Base-by-base conservation (phyloP, 116 monocot species). In the Zostera marina region DNA sequence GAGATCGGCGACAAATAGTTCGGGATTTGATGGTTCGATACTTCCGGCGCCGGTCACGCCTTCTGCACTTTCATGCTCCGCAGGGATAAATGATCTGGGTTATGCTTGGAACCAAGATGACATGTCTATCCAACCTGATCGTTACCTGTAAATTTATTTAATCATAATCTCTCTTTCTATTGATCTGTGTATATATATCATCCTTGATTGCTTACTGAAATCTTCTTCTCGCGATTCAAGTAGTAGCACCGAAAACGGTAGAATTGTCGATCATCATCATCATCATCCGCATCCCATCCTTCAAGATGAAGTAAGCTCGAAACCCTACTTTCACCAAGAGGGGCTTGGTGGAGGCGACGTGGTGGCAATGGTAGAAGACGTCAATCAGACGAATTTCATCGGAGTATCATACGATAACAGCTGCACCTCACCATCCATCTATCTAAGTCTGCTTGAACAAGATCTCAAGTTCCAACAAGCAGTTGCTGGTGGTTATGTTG, bases 201-300 rank as follows among this genome's bases (percentile, higher is more conserved):
- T n/a, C n/a, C n/a, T n/a, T n/a, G n/a, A n/a, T n/a, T n/a, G n/a
- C n/a, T n/a, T n/a, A n/a, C n/a, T n/a, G n/a, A n/a, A n/a, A n/a
- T n/a, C n/a, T n/a, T n/a, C n/a, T n/a, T n/a, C n/a, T n/a, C n/a
- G n/a, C n/a, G n/a, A n/a, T n/a, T n/a, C n/a, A n/a, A n/a, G n/a
- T n/a, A n/a, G n/a, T n/a, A n/a, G n/a, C n/a, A n/a, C n/a, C n/a
- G n/a, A n/a, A n/a, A n/a, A n/a, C n/a, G n/a, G n/a, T n/a, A n/a
- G n/a, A n/a, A n/a, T n/a, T n/a, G n/a, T n/a, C n/a, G n/a, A n/a
- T n/a, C n/a, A n/a, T n/a, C n/a, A n/a, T n/a, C n/a, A n/a, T n/a
- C n/a, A n/a, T n/a, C n/a, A n/a, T n/a, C n/a, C n/a, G 5, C 62
- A 81, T 5, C 62, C 77, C 54, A 69, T 77, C 62, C 69, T 77